Evolutionary conservation across 371 early-diverging fungal genomes (phyloP), one percentile per base, ranked within the genome.

Genomic region (Mortierella sp.): DNA sequence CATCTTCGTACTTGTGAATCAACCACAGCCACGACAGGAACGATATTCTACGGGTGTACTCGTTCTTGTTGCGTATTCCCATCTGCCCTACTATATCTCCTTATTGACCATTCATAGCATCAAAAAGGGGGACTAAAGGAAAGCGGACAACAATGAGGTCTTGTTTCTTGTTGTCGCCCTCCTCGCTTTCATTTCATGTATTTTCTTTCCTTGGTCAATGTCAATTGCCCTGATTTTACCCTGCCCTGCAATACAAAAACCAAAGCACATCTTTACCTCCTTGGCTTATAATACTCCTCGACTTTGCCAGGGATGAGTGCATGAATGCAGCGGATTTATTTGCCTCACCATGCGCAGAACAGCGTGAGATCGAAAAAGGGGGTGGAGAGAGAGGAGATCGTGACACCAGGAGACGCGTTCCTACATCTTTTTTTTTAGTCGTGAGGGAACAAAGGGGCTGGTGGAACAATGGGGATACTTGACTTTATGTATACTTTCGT

Each of bases 381-480:
- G 38, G 68, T 41, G 41, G 41, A 41, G 75, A 38, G 54, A 44
- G 32, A 58, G 27, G 55, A 32, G 74, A 74, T 73, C 72, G 79
- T 74, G 73, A 71, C 72, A 71, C 46, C 35, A 51, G 12, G 71
- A 18, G 74, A 68, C 74, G 78, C 78, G 72, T 77, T 63, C 54
- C 71, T 65, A 35, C 27, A 58, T 29, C 3, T 29, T 35, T 38
- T 65, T 65, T 38, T 35, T 7, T 27, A 7, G 3, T 60, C 5
- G 24, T 27, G 55, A 38, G 60, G 21, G 55, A 74, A 78, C 78
- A 78, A 72, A 79, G 79, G 75, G 79, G 74, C 74, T 58, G 60
- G 29, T 70, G 71, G 71, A 65, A 65, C 65, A 60, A 44, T 54
- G 16, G 32, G 18, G 12, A 56, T 56, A 60, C 32, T 18, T 65